A percentile compares a stretch with the other conserved stretches of the same genome.
These are phyloP conservation scores for Chaetomium olivaceum DNA, from an alignment of 2,329 filamentous ascomycete species.

Conservation along the genomic window DNA sequence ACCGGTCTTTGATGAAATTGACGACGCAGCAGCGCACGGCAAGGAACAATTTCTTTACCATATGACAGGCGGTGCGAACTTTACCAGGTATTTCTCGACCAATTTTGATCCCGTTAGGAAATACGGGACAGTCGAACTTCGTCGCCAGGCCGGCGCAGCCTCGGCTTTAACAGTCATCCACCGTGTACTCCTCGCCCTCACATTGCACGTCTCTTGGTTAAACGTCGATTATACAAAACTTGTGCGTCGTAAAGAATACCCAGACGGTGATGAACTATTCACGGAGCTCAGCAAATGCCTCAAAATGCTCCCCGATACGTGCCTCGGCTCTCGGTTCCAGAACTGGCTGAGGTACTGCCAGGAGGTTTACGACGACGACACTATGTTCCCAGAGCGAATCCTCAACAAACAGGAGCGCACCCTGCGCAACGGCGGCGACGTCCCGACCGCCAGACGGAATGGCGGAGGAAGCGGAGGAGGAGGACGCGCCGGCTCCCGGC, in stretches of 20 bases:
- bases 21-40: neutral
- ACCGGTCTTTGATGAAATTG: neutral
- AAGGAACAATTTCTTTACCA: neutral
- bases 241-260: neutral
- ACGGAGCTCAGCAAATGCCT: neutral
- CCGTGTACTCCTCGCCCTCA: slow-evolving; percentile 6
- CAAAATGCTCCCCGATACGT: slow-evolving; percentile 1
- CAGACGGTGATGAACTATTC: neutral
- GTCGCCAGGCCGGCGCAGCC: slow-evolving; percentile 7
- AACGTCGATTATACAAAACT: neutral
- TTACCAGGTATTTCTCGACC: neutral
- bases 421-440: neutral
- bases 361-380: neutral
- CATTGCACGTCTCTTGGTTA: neutral
- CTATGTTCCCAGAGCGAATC: neutral
- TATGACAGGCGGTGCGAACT: neutral
- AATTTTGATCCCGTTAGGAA: neutral
- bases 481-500: no score
- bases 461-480: no score
- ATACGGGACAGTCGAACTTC: neutral
- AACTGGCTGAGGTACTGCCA: neutral
- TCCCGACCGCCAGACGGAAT: neutral
- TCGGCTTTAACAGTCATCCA: neutral
- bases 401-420: neutral
- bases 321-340: neutral